A percentile compares a stretch with the other conserved stretches of the same genome.
Conservation (phyloP, 2,329 filamentous ascomycete genomes). For the Annulohypoxylon truncatum region DNA sequence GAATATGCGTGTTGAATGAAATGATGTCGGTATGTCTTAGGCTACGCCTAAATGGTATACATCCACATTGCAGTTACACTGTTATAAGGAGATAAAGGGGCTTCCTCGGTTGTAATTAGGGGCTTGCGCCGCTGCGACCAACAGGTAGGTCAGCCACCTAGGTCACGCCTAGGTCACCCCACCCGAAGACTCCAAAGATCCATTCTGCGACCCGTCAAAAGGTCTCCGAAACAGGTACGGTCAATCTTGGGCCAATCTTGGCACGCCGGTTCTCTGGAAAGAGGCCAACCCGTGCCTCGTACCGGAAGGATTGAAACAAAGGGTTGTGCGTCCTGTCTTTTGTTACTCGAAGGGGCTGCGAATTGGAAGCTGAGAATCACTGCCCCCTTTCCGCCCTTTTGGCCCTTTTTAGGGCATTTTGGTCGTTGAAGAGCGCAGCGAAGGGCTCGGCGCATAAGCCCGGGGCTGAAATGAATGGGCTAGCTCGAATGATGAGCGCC, state of each 20-base stretch:
- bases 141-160: background rate
- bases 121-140: no score
- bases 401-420: background rate
- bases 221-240: conserved; percentile 25
- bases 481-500: conserved; percentile 33
- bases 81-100: no score
- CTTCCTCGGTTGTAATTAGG: no score
- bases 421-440: conserved; percentile 4
- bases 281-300: conserved; percentile 14
- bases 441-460: conserved; percentile 38
- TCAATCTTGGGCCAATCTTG: conserved; percentile 20
- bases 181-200: background rate
- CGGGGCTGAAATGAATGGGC: conserved; percentile 29
- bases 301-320: conserved; percentile 32
- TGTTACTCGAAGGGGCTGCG: conserved; percentile 15
- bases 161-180: conserved; percentile 10
- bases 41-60: no score
- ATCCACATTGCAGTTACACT: no score
- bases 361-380: conserved; percentile 1
- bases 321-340: conserved; percentile 14
- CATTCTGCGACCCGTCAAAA: conserved; percentile 16
- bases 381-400: background rate
- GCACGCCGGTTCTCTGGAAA: conserved; percentile 11
- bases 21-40: no score
- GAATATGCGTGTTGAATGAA: no score